These are phyloP conservation scores for Fusarium drepaniforme DNA, from an alignment of 2,329 filamentous ascomycete genomes.

Conservation along the genomic window DNA sequence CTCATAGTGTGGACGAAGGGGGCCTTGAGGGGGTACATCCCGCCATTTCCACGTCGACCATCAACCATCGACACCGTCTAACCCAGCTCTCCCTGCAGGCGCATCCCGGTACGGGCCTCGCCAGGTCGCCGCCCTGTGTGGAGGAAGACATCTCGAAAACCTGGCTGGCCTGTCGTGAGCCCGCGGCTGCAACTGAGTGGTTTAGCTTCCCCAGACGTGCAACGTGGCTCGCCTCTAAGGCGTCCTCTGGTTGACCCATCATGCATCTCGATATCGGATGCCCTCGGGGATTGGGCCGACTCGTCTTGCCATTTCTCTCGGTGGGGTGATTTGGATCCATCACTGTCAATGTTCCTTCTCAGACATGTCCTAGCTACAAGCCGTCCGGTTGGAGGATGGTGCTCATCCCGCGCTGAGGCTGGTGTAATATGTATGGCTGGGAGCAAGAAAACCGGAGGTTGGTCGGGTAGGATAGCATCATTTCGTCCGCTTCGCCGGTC, in stretches of 20 bases:
- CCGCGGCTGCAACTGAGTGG: slow-evolving; percentile 45
- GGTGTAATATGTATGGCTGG: slow-evolving; percentile 13
- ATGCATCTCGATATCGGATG: slow-evolving; percentile 45
- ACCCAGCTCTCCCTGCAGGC: slow-evolving; percentile 24
- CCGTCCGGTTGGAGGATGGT: slow-evolving; percentile 14
- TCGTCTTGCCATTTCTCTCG: slow-evolving; percentile 26
- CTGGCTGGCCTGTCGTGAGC: slow-evolving; percentile 36
- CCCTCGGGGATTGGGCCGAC: slow-evolving; percentile 44
- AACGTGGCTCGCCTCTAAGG: slow-evolving; percentile 51
- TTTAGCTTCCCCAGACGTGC: slow-evolving; percentile 47
- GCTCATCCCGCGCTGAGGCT: slow-evolving; percentile 20
- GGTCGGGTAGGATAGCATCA: slow-evolving; percentile 25
- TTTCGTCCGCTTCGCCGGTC: slow-evolving; percentile 16
- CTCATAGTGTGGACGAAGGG: not conserved
- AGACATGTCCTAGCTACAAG: slow-evolving; percentile 17
- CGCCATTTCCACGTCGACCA: slow-evolving; percentile 36
- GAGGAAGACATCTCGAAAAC: slow-evolving; percentile 31
- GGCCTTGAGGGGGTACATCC: slow-evolving; percentile 16
- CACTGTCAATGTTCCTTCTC: slow-evolving; percentile 32
- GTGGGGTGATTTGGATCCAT: slow-evolving; percentile 40
- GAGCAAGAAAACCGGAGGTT: not conserved
- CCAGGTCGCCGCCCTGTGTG: slow-evolving; percentile 23
- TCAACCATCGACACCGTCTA: slow-evolving; percentile 3
- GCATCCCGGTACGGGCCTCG: slow-evolving; percentile 36
- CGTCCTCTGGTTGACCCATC: slow-evolving; percentile 43